phyloP scores from a whole-genome alignment of 805 yeast genomes.

The Nakazawaea siamensis region DNA sequence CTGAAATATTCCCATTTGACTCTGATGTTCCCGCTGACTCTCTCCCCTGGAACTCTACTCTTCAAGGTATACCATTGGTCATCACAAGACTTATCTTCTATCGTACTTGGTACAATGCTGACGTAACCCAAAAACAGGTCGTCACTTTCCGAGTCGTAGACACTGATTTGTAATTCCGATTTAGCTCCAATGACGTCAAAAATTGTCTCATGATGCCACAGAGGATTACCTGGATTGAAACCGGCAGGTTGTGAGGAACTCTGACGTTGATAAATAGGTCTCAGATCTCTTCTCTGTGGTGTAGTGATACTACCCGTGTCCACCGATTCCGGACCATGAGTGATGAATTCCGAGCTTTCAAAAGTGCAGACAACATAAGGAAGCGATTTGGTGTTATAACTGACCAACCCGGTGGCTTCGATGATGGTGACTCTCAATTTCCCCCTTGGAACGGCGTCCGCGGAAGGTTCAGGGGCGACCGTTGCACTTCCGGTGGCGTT shows the following conservation, averaged over 20 bases:
- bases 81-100: conserved; percentile 29
- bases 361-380: conserved; percentile 91
- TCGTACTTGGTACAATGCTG: conserved; percentile 57
- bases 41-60: conserved; percentile 68
- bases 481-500: neutral
- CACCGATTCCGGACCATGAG: conserved; percentile 62
- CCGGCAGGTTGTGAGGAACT: conserved; percentile 29
- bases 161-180: conserved; percentile 82
- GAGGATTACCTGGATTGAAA: conserved; percentile 50
- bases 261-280: conserved; percentile 34
- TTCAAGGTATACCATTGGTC: conserved; percentile 71
- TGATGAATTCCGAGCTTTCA: conserved; percentile 85
- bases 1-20: conserved; percentile 67
- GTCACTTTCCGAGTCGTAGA: conserved; percentile 77
- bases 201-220: conserved; percentile 88
- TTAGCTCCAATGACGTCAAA: conserved; percentile 85
- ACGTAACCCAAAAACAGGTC: conserved; percentile 86
- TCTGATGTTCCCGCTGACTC: conserved; percentile 69
- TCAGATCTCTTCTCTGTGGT: conserved; percentile 11
- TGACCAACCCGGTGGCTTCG: conserved; percentile 66
- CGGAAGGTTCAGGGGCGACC: conserved; percentile 10
- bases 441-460: conserved; percentile 56
- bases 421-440: conserved; percentile 72
- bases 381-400: conserved; percentile 45
- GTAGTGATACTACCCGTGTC: conserved; percentile 16